Base-by-base conservation (phyloP, 257 asterid species). In the Henckelia pumila region DNA sequence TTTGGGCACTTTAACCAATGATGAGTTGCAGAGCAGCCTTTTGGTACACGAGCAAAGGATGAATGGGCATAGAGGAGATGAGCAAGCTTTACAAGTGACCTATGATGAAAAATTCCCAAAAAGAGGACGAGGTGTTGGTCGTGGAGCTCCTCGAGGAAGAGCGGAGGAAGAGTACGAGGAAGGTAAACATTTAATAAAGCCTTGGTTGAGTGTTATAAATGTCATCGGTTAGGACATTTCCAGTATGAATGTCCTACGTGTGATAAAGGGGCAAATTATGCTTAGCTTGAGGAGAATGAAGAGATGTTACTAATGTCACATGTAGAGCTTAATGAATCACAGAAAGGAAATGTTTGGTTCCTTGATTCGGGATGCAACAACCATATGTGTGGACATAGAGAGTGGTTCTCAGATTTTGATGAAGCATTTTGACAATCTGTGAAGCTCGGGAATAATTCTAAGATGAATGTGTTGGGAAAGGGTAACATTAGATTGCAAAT, bases 351-450 rank as follows among this genome's bases (percentile, higher is more conserved):
- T 1, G 7, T 52, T 1, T 73, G 67, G 71, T 74, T 66, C 59
- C 40, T 78, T 9, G 82, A 74, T 10, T 66, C 63, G 0, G 53
- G 75, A 0, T n/a, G n/a, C n/a, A n/a, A n/a, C n/a, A n/a, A n/a
- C n/a, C n/a, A n/a, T n/a, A n/a, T n/a, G n/a, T n/a, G 17, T 55
- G 29, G 76, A 32, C 47, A 67, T 6, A 66, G 56, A 5, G 1
- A 1, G 0, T 21, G 3, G 25, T 73, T 69, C 10, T 56, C 49
- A 25, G 16, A 64, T 1, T 8, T 74, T 5, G 76, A 74, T 21
- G 74, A 74, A 40, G 9, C 20, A 0, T 74, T 70, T n/a, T 7
- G 14, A 3, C 19, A 33, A 0, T 24, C n/a, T 13, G 66, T 78
- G 11, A 74, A 70, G 61, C 71, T 74, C 20, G 75, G 72, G 0